These are phyloP conservation scores for Morella rubra DNA, from an alignment of 306 rosid genomes.

Conservation along the genomic window DNA sequence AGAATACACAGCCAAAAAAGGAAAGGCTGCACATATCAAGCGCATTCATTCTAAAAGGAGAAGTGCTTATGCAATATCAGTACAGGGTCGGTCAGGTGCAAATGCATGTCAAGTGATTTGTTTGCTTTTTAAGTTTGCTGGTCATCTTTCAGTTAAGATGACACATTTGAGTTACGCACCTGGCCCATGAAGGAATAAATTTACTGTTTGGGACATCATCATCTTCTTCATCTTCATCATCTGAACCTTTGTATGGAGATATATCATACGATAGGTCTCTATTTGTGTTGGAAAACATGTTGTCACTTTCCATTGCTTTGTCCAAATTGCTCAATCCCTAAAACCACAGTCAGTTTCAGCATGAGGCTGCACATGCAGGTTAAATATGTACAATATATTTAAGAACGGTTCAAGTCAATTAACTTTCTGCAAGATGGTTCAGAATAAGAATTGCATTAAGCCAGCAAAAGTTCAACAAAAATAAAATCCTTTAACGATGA, in stretches of 20 bases:
- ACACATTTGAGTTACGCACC: slow-evolving; percentile 45
- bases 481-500: neutral
- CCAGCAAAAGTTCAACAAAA: neutral
- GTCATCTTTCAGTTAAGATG: neutral
- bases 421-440: neutral
- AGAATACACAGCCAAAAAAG: neutral
- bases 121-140: slow-evolving; percentile 4
- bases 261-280: slow-evolving; percentile 76
- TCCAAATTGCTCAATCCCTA: slow-evolving; percentile 41
- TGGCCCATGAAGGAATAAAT: slow-evolving; percentile 85
- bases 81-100: no score
- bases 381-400: slow-evolving; percentile 3
- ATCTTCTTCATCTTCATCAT: slow-evolving; percentile 81
- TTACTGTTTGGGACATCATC: slow-evolving; percentile 46
- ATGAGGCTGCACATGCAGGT: slow-evolving; percentile 17
- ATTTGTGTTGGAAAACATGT: slow-evolving; percentile 27
- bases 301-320: slow-evolving; percentile 35
- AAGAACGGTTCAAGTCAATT: neutral
- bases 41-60: neutral
- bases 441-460: slow-evolving; percentile 1
- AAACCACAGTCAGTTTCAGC: slow-evolving; percentile 24
- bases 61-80: neutral
- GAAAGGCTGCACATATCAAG: neutral
- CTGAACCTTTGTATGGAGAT: slow-evolving; percentile 86
- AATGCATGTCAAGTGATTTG: neutral